Base-by-base conservation (phyloP, 2,329 filamentous ascomycete species). In the Ophiostoma sp. region DNA sequence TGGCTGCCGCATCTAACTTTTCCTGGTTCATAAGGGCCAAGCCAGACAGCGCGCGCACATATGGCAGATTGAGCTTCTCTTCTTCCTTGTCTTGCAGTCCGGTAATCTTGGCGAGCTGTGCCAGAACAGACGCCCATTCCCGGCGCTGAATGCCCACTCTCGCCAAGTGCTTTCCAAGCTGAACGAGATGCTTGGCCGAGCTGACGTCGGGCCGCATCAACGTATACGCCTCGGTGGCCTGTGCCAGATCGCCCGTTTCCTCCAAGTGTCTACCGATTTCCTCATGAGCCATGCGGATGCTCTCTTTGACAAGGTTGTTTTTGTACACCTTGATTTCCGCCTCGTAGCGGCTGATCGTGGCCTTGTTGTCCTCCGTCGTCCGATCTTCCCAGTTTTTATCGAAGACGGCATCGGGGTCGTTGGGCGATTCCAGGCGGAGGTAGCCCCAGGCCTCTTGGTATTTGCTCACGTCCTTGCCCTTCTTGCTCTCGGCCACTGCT, bases 231-330 rank as follows among this genome's bases (percentile, higher is more conserved):
- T 96, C 94, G 67, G 87, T 86, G 0, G 95, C 92, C 15, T 85
- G 85, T 48, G 81, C 79, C 10, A 94, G 85, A 70, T 94, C 89
- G 69, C 95, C 94, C 20, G 88, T 92, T 52, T 84, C 84, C 79
- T 96, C 92, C 73, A 90, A 90, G 79, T 97, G 93, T 72, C 87
- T 88, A 60, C 93, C 95, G 5, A 98, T 83, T 75, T 98, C 95
- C 79, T 97, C 93, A 76, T 97, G 91, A 64, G 93, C 94, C 89
- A 98, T 97, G 36, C 69, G 67, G 76, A 98, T 97, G 81, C 93
- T 97, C 81, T 99, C 95, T 78, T 97, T 97, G 76, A 99, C 93
- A 62, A 98, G 81, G 76, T 98, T 99, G 77, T 97, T 97, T 80
- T 95, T 97, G 80, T 98, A 98, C 1, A 90, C 90, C 79, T 93